These are phyloP conservation scores for Dionaea muscipula DNA, from an alignment of 179 eudicot species.

Conservation along the genomic window DNA sequence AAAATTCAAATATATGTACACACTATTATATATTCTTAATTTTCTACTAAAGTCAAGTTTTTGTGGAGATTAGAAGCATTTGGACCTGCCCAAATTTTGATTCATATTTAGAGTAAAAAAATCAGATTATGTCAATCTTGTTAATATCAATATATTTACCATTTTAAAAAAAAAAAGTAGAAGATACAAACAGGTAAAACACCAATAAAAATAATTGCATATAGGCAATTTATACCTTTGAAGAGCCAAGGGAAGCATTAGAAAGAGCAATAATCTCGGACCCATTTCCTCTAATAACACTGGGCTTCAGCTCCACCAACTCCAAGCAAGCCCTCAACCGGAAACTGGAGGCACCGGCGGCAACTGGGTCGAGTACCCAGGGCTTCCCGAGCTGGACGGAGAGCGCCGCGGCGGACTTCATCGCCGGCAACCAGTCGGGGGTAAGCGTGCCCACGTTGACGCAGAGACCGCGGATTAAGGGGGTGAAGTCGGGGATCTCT, in stretches of 20 bases:
- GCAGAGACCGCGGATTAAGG: slow-evolving; percentile 38
- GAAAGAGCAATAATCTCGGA: slow-evolving; percentile 75
- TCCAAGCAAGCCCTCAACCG: slow-evolving; percentile 74
- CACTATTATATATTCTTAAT: too few relatives aligned
- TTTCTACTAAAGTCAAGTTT: too few relatives aligned
- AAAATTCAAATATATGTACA: too few relatives aligned
- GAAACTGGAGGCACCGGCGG: slow-evolving; percentile 57
- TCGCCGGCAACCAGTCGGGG: slow-evolving; percentile 53
- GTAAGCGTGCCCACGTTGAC: slow-evolving; percentile 71
- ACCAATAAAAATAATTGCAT: background rate
- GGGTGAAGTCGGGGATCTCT: slow-evolving; percentile 76
- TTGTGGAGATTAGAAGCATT: too few relatives aligned
- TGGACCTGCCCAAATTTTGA: too few relatives aligned
- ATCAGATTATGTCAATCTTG: too few relatives aligned
- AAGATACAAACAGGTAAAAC: background rate
- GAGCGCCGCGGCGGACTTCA: slow-evolving; percentile 48
- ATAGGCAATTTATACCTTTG: slow-evolving; percentile 29
- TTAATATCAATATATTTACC: too few relatives aligned
- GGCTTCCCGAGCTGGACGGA: slow-evolving; percentile 34
- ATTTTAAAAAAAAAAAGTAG: too few relatives aligned
- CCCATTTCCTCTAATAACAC: slow-evolving; percentile 74
- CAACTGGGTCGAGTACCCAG: slow-evolving; percentile 95
- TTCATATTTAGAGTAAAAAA: too few relatives aligned
- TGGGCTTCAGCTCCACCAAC: slow-evolving; percentile 44
- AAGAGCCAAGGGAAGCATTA: slow-evolving; percentile 32